phyloP scores from a whole-genome alignment of 768 basidiomycete genomes.

The Termitomyces sp. region DNA sequence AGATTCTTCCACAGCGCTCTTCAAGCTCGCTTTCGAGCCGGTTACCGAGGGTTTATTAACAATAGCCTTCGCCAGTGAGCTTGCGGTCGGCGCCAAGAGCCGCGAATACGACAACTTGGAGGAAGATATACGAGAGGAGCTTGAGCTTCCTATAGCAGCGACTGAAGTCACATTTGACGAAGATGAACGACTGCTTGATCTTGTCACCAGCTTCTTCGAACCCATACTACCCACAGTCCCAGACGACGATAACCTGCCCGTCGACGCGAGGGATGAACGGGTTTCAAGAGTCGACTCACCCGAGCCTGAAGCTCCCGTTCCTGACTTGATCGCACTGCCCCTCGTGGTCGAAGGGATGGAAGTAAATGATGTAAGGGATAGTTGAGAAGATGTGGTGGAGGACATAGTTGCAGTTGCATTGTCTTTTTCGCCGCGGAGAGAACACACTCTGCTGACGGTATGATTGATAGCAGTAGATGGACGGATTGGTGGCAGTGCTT shows the following conservation, averaged over 20 bases:
- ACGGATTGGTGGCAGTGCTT: constrained; percentile 11
- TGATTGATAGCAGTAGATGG: constrained; percentile 16
- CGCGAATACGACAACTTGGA: constrained; percentile 28
- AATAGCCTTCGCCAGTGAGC: constrained; percentile 60
- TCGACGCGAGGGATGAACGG: constrained; percentile 19
- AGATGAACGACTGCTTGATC: constrained; percentile 1
- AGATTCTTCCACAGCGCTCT: constrained; percentile 2
- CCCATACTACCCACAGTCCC: constrained; percentile 29
- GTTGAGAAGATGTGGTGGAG: constrained; percentile 14
- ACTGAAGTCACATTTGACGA: background rate
- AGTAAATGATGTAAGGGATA: constrained; percentile 17
- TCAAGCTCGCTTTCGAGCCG: constrained; percentile 7
- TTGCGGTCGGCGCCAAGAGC: constrained; percentile 70
- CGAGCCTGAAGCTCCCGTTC: constrained; percentile 14
- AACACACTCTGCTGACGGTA: constrained; percentile 10
- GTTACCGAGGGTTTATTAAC: constrained; percentile 18
- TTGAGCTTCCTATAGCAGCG: constrained; percentile 10
- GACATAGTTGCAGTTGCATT: constrained; percentile 11
- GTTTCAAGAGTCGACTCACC: constrained; percentile 43
- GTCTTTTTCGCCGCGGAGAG: constrained; percentile 14
- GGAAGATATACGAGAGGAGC: constrained; percentile 18
- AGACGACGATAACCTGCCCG: constrained; percentile 19
- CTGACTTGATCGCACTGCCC: constrained; percentile 4
- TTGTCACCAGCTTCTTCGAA: constrained; percentile 19
- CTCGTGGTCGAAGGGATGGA: constrained; percentile 3